These are phyloP conservation scores for Galerina marginata DNA, from an alignment of 768 basidiomycete species.

Conservation along the genomic window DNA sequence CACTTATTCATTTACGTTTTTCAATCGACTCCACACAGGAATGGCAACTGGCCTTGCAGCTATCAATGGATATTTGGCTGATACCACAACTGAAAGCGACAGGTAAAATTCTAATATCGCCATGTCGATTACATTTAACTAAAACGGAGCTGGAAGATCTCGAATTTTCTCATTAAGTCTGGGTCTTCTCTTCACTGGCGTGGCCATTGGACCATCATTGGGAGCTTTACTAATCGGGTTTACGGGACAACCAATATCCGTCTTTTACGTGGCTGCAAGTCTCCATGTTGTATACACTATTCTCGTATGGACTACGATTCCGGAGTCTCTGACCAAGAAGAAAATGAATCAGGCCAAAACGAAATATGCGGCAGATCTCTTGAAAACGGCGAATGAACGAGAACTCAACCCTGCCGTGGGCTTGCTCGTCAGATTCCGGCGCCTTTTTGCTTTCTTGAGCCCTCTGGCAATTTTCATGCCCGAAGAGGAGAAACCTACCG, in stretches of 20 bases:
- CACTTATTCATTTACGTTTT: neutral
- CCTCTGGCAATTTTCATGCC: constrained; percentile 76
- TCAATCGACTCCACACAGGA: constrained; percentile 41
- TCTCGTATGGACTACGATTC: constrained; percentile 64
- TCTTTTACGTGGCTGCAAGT: constrained; percentile 70
- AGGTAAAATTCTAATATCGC: constrained; percentile 43
- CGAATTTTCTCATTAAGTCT: constrained; percentile 66
- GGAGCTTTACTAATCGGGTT: constrained; percentile 67
- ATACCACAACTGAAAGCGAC: constrained; percentile 59
- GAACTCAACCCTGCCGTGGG: constrained; percentile 22
- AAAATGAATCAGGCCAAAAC: constrained; percentile 48
- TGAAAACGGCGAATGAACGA: constrained; percentile 22
- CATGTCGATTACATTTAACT: neutral
- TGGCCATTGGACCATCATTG: constrained; percentile 77
- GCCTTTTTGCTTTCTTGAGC: constrained; percentile 66
- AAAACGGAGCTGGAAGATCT: constrained; percentile 48
- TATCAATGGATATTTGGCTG: constrained; percentile 71
- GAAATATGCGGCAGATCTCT: constrained; percentile 40
- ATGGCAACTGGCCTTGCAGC: constrained; percentile 54
- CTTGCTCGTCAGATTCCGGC: constrained; percentile 45
- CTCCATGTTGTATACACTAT: constrained; percentile 56
- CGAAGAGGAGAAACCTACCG: constrained; percentile 22
- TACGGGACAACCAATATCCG: constrained; percentile 59
- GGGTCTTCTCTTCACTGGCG: constrained; percentile 76
- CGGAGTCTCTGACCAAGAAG: constrained; percentile 72